Base-by-base conservation (phyloP, 2,329 filamentous ascomycete species). In the Pyrenophora teres region DNA sequence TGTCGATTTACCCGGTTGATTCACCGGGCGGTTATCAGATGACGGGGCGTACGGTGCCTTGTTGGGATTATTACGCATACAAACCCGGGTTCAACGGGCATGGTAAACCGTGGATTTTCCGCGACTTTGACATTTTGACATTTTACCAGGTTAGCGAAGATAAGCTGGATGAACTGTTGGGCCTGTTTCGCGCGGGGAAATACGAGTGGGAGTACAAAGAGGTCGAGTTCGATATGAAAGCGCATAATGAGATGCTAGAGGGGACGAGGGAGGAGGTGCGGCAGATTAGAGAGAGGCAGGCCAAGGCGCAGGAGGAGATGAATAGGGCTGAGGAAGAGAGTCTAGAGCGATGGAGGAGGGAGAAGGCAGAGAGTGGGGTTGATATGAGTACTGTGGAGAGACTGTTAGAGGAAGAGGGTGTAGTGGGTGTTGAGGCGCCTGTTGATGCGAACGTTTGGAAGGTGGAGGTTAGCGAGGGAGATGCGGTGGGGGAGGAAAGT, bases 11-110 rank as follows among this genome's bases (percentile, higher is more conserved):
- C 52, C 81, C 80, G 3, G 81, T 83, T 12, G 81, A 84, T 54
- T 79, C 77, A 0, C 82, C 82, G 0, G 82, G 82, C 4, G 82
- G 82, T 0, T 84, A 84, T 52, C 80, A 82, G 68, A 77, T 82
- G 68, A 78, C 76, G 0, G 80, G 80, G 0, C 73, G 79, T 42
- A 83, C 81, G 0, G 77, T 83, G 2, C 80, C 80, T 0, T 78
- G 79, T 13, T 80, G 80, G 39, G 83, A 85, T 56, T 77, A 78
- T 32, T 75, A 82, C 6, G 80, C 80, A 0, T 80, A 75, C 57
- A 83, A 83, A 55, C 68, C 70, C 0, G 78, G 78, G 1, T 84
- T 82, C 58, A 21, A 40, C 25, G 6, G 9, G 6, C 27, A 21
- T 4, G 56, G 73, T 0, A 67, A 75, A 0, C 82, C 83, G 0